A percentile compares a stretch with the other conserved stretches of the same genome.
Conservation (phyloP, 306 rosid genomes). For the Lotus japonicus region DNA sequence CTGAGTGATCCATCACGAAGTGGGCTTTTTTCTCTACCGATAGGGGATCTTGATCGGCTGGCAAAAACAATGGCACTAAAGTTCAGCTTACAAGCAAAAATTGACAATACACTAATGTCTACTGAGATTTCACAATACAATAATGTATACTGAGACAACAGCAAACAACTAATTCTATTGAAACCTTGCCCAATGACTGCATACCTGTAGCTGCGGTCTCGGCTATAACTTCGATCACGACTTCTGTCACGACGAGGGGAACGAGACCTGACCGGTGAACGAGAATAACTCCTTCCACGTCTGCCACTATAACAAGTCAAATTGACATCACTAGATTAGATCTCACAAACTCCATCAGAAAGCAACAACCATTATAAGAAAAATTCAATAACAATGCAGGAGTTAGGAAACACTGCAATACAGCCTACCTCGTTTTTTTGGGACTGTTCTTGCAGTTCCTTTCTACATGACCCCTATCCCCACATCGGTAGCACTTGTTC, state of each 20-base stretch:
- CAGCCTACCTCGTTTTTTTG: conserved; percentile 38
- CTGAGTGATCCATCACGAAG: conserved; percentile 40
- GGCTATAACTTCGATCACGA: conserved; percentile 49
- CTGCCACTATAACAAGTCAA: conserved; percentile 15
- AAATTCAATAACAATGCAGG: background rate
- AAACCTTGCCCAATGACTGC: no score
- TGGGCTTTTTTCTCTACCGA: conserved; percentile 35
- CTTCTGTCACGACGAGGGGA: conserved; percentile 52
- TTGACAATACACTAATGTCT: background rate
- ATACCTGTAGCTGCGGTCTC: conserved; percentile 54
- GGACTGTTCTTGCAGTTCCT: conserved; percentile 67
- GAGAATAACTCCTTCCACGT: conserved; percentile 39
- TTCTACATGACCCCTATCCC: conserved; percentile 64
- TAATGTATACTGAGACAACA: background rate
- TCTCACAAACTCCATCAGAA: background rate
- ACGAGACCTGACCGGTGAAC: conserved; percentile 38
- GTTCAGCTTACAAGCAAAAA: background rate
- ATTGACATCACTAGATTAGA: background rate
- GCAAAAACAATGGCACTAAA: background rate
- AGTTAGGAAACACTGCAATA: background rate
- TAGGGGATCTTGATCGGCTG: conserved; percentile 60
- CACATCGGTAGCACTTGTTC: conserved; percentile 74
- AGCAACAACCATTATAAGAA: background rate
- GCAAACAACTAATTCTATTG: no score
- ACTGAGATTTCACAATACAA: background rate